Conservation (phyloP, 2,329 filamentous ascomycete species). For the Fusarium poae region DNA sequence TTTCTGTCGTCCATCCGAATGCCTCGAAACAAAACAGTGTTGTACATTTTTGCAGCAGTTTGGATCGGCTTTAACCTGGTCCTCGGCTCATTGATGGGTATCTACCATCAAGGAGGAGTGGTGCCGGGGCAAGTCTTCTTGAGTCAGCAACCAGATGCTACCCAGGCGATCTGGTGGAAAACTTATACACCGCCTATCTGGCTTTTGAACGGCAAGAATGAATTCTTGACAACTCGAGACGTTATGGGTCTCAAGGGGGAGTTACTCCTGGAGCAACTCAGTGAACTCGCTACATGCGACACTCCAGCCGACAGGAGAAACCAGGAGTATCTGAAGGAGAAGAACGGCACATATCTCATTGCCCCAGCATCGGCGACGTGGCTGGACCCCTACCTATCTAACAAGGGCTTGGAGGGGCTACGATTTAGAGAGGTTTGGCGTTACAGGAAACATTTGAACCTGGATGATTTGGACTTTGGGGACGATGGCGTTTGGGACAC, state of each 20-base stretch:
- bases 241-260: conserved; percentile 78
- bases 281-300: conserved; percentile 72
- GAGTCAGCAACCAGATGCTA: conserved; percentile 75
- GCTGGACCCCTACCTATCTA: conserved; percentile 72
- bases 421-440: conserved; percentile 78
- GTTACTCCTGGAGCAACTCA: conserved; percentile 70
- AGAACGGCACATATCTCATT: conserved; percentile 76
- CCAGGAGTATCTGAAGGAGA: conserved; percentile 69
- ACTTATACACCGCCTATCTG: conserved; percentile 86
- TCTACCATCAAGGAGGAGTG: conserved; percentile 84
- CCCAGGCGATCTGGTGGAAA: conserved; percentile 85
- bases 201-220: conserved; percentile 82
- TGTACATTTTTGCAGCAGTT: conserved; percentile 67
- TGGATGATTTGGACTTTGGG: conserved; percentile 84
- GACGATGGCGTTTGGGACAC: conserved; percentile 82
- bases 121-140: conserved; percentile 82
- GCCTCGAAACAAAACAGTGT: conserved; percentile 65
- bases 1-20: conserved; percentile 79
- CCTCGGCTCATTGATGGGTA: conserved; percentile 80
- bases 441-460: conserved; percentile 75
- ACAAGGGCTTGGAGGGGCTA: conserved; percentile 70
- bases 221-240: conserved; percentile 77
- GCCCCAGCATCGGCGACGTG: conserved; percentile 79
- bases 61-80: conserved; percentile 79
- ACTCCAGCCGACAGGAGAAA: conserved; percentile 67